Evolutionary conservation across 345 rosid species (phyloP), one percentile per base, ranked within the genome.

Genomic region (Trapa bicornis): DNA sequence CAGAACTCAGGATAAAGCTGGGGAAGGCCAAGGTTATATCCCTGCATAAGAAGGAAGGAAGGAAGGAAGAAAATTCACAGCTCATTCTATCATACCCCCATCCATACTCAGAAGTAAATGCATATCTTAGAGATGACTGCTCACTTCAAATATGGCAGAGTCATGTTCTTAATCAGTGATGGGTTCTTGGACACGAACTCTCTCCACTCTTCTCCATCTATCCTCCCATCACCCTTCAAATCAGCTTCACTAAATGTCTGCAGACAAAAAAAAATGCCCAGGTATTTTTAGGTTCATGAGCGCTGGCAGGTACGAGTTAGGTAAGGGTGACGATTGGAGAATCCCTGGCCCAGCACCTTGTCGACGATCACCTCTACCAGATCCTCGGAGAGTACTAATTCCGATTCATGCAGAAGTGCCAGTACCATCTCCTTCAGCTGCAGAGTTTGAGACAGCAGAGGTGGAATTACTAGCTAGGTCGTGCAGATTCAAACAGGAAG

Each of bases 391-490:
- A 94, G 77, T 15, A 72, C 45, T 52, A 94, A 84, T 52, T 91
- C 96, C 0, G 98, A 93, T 78, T 93, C 98, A 13, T 87, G 84
- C 71, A 90, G 82, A 66, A 93, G 88, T 11, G 94, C 98, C 73
- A 87, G 29, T 13, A 93, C 98, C 98, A 93, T 93, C 81, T 83
- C 91, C 80, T 81, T 93, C 78, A 93, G 75, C 98, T 92, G 75
- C 60, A 13, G 67, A 42, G 7, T 36, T 39, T 50, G 43, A 43
- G 13, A 41, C 17, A 9, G 33, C 15, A 22, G 29, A 22, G 29
- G 29, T 22, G 29, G 29, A 22, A 22, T 22, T 22, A 22, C 29
- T 22, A 0, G 29, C 29, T 17, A 4, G 14, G 3, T 15, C 2
- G 22, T 50, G 22, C 56, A 15, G n/a, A 0, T 15, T 8, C n/a